Evolutionary conservation across 23 red algal species (phyloP).

Genomic region (Pyropia yezoensis): DNA sequence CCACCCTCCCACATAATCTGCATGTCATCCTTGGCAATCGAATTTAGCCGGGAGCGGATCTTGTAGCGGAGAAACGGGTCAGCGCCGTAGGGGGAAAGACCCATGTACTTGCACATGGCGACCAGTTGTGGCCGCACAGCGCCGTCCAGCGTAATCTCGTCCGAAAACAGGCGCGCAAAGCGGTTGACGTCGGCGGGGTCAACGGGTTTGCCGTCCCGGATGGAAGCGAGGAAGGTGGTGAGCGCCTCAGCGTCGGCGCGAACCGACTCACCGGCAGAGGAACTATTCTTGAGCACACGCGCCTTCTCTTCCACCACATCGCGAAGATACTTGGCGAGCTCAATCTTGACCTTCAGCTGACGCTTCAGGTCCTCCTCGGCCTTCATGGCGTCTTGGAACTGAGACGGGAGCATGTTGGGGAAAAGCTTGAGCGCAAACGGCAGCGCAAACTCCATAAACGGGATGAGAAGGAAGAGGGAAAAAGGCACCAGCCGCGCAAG

Average conservation of each 20-base stretch:
- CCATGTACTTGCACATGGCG: constrained; percentile 99
- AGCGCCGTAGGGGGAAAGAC: constrained; percentile 75
- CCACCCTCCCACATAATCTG: constrained; percentile 98
- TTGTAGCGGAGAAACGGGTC: constrained; percentile 82
- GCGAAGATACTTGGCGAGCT: constrained; percentile 92
- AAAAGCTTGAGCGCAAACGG: constrained; percentile 88
- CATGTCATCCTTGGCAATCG: constrained; percentile 97
- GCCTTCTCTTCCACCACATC: constrained; percentile 96
- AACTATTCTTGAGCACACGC: constrained; percentile 26
- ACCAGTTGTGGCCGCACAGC: constrained; percentile 78
- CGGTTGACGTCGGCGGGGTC: constrained; percentile 52
- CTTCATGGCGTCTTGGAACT: constrained; percentile 98
- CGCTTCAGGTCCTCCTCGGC: constrained; percentile 85
- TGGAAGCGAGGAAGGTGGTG: constrained; percentile 66
- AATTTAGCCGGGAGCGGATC: constrained; percentile 65
- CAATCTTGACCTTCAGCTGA: constrained; percentile 74
- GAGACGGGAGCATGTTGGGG: constrained; percentile 97
- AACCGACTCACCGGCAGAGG: constrained; percentile 44
- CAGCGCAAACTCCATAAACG: constrained; percentile 94
- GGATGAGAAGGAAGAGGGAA: constrained; percentile 90
- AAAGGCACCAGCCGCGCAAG: constrained; percentile 91
- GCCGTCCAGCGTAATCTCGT: constrained; percentile 88
- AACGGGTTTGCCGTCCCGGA: constrained; percentile 70
- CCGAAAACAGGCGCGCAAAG: constrained; percentile 87
- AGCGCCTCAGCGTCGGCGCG: constrained; percentile 57